phyloP scores from a whole-genome alignment of 495 filamentous ascomycete genomes.

The Clohesyomyces aquaticus region DNA sequence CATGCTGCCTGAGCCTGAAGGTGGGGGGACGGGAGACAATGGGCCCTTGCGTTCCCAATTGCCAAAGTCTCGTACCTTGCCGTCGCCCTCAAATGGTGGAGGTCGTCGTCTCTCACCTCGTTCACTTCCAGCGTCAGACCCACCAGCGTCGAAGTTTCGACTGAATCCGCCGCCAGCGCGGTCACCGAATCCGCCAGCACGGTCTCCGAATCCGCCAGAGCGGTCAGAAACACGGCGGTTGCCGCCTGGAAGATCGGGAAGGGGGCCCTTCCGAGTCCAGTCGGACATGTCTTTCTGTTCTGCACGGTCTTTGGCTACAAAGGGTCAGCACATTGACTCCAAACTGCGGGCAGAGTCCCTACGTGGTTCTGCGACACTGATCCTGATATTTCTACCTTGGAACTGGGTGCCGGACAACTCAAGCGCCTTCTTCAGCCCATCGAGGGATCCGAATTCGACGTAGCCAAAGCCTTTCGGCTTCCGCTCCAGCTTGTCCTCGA shows the following conservation, averaged over 20 bases:
- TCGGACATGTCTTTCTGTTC: conserved; percentile 70
- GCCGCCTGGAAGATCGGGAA: conserved; percentile 66
- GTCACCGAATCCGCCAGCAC: conserved; percentile 32
- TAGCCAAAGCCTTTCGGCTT: conserved; percentile 98
- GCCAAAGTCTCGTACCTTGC: conserved; percentile 81
- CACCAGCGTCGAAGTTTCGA: conserved; percentile 46
- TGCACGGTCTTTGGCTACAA: conserved; percentile 74
- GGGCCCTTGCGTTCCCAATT: conserved; percentile 98
- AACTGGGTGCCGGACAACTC: conserved; percentile 77
- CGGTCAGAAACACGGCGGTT: conserved; percentile 55
- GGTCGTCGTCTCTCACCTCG: conserved; percentile 51
- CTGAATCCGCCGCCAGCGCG: conserved; percentile 37
- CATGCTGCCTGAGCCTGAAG: conserved; percentile 56
- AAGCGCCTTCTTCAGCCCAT: conserved; percentile 89
- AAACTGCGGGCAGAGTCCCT: conserved; percentile 48
- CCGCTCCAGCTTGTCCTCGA: conserved; percentile 88
- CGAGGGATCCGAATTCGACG: conserved; percentile 85
- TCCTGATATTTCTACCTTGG: conserved; percentile 81
- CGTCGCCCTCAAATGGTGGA: conserved; percentile 63
- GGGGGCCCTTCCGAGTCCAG: conserved; percentile 89
- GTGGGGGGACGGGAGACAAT: conserved; percentile 69
- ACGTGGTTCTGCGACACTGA: conserved; percentile 88
- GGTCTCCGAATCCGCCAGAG: conserved; percentile 32
- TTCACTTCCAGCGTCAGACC: conserved; percentile 54
- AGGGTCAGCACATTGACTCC: conserved; percentile 42